Conservation (phyloP, 2,329 filamentous ascomycete species). For the Phyllosticta citribraziliensis region DNA sequence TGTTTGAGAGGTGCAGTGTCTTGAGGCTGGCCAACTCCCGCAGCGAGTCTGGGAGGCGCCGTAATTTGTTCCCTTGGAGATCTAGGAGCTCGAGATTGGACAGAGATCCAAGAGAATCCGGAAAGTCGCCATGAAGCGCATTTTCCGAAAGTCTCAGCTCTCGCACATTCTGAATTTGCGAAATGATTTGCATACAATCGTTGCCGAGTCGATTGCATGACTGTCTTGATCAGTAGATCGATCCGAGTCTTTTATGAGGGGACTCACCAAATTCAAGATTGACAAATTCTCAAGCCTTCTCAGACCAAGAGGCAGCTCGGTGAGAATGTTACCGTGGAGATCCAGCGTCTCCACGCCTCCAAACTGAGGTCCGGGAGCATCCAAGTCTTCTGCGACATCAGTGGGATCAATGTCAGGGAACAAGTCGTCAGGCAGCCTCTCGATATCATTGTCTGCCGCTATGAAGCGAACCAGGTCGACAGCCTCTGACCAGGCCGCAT, state of each 20-base stretch:
- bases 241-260: neutral
- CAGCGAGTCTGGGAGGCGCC: constrained; percentile 57
- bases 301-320: constrained; percentile 63
- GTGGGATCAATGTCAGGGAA: constrained; percentile 61
- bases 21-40: constrained; percentile 60
- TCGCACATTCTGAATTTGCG: constrained; percentile 60
- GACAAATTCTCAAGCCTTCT: constrained; percentile 64
- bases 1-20: constrained; percentile 64
- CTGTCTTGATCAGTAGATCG: constrained; percentile 30
- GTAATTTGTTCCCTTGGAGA: constrained; percentile 69
- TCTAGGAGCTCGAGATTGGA: constrained; percentile 69
- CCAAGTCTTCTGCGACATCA: constrained; percentile 53
- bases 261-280: constrained; percentile 66
- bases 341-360: constrained; percentile 72
- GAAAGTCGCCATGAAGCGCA: constrained; percentile 47
- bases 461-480: constrained; percentile 79
- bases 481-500: constrained; percentile 77
- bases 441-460: constrained; percentile 82
- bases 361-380: constrained; percentile 64
- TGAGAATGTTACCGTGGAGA: constrained; percentile 73
- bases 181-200: constrained; percentile 60
- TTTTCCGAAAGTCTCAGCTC: constrained; percentile 80
- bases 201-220: constrained; percentile 74
- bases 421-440: constrained; percentile 58
- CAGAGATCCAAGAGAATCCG: constrained; percentile 53